phyloP scores from a whole-genome alignment of 768 basidiomycete genomes.

The Boletus edulis region DNA sequence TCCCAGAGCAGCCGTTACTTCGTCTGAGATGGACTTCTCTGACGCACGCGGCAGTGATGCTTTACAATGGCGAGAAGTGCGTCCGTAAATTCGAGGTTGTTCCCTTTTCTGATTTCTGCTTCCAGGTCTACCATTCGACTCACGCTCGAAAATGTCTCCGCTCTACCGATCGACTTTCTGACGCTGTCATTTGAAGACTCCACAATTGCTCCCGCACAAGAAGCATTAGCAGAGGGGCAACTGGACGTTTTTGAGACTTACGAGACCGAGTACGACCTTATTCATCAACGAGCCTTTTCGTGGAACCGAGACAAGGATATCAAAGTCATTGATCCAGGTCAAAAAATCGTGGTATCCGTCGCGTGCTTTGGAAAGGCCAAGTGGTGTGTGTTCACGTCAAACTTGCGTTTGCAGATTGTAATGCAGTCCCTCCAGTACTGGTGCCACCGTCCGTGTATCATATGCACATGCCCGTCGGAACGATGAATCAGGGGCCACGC shows the following conservation, averaged over 20 bases:
- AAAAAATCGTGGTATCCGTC: slow-evolving; percentile 65
- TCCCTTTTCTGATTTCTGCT: slow-evolving; percentile 1
- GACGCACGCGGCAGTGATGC: slow-evolving; percentile 91
- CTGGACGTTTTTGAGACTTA: slow-evolving; percentile 83
- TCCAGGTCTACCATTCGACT: slow-evolving; percentile 78
- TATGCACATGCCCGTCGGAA: slow-evolving; percentile 68
- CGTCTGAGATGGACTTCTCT: slow-evolving; percentile 86
- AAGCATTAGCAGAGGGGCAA: slow-evolving; percentile 75
- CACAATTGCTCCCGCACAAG: slow-evolving; percentile 72
- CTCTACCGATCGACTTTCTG: slow-evolving; percentile 80
- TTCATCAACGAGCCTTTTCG: slow-evolving; percentile 75
- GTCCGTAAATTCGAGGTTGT: slow-evolving; percentile 22
- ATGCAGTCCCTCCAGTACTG: slow-evolving; percentile 49
- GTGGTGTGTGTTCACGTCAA: slow-evolving; percentile 66
- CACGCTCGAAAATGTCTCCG: slow-evolving; percentile 87
- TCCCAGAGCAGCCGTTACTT: slow-evolving; percentile 84
- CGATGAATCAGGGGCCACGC: slow-evolving; percentile 28
- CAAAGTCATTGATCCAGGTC: slow-evolving; percentile 61
- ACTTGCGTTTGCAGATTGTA: neutral
- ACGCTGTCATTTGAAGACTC: slow-evolving; percentile 90
- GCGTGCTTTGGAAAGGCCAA: slow-evolving; percentile 86
- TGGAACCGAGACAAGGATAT: slow-evolving; percentile 53
- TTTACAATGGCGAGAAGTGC: slow-evolving; percentile 92
- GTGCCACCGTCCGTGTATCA: slow-evolving; percentile 77
- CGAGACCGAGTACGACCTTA: slow-evolving; percentile 82